Conservation (phyloP, 108 stramenopile genomes). For the Stephanodiscus minutulus region DNA sequence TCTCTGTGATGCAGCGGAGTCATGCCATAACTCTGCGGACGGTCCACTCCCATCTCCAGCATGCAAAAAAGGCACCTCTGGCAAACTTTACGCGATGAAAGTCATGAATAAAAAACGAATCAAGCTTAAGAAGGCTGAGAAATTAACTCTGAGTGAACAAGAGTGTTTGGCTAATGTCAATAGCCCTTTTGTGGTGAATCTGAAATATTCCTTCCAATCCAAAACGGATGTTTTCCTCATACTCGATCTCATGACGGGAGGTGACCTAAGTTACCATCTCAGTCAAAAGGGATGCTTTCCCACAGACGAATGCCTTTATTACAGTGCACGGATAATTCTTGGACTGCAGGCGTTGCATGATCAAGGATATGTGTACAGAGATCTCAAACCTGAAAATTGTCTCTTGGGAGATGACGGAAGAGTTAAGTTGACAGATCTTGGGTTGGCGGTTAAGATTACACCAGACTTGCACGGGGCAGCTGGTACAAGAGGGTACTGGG, state of each 20-base stretch:
- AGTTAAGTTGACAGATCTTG: constrained; percentile 90
- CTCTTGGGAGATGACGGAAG: constrained; percentile 89
- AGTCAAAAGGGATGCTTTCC: constrained; percentile 79
- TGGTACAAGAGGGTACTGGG: constrained; percentile 94
- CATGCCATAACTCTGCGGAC: not conserved
- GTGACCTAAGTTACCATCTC: constrained; percentile 87
- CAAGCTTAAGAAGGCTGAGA: constrained; percentile 90
- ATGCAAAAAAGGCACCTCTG: constrained; percentile 93
- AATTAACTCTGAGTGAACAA: constrained; percentile 90
- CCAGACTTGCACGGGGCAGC: constrained; percentile 83
- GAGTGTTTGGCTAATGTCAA: constrained; percentile 81
- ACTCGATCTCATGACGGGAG: constrained; percentile 97
- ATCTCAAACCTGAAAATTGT: constrained; percentile 95
- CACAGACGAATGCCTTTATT: constrained; percentile 79
- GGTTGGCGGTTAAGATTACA: constrained; percentile 88
- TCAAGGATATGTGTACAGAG: constrained; percentile 86
- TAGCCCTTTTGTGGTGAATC: constrained; percentile 93
- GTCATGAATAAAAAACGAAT: constrained; percentile 97
- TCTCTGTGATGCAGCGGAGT: not conserved
- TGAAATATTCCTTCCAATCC: constrained; percentile 94
- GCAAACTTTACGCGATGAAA: constrained; percentile 97
- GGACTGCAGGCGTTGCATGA: constrained; percentile 92
- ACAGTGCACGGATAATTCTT: constrained; percentile 90
- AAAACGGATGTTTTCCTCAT: constrained; percentile 90
- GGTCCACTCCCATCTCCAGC: constrained; percentile 43